Percentiles rank a stretch among this genome's conserved stretches.
These are phyloP conservation scores for Bullera alba DNA, from an alignment of 768 basidiomycete genomes.

Conservation along the genomic window DNA sequence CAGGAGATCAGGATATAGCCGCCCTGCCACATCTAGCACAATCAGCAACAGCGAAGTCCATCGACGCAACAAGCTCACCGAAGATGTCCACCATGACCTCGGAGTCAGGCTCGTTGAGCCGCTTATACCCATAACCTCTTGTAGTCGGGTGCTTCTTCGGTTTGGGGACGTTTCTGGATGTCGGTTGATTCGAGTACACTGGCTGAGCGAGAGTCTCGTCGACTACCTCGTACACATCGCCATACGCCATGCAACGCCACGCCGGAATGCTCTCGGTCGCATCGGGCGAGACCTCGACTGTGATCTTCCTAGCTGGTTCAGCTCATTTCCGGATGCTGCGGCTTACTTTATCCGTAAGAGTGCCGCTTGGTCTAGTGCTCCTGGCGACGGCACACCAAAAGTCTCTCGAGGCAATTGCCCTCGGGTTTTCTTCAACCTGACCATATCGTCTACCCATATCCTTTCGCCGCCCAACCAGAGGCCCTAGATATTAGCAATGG, in stretches of 20 bases:
- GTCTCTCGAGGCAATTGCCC: conserved; percentile 15
- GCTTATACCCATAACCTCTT: conserved; percentile 21
- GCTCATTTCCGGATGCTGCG: not conserved
- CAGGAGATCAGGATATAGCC: conserved; percentile 29
- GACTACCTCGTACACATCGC: conserved; percentile 33
- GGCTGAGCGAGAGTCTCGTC: not conserved
- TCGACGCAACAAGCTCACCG: conserved; percentile 14
- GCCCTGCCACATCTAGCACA: conserved; percentile 34
- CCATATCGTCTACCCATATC: conserved; percentile 78
- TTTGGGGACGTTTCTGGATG: not conserved
- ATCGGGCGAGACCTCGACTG: conserved; percentile 18
- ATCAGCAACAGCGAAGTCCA: not conserved
- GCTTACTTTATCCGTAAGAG: conserved; percentile 36
- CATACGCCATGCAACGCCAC: conserved; percentile 28
- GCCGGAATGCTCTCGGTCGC: not conserved
- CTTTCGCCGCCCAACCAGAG: conserved; percentile 88
- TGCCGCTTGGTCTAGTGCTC: conserved; percentile 19
- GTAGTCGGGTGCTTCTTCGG: conserved; percentile 12
- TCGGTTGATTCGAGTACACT: not conserved
- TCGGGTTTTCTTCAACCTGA: conserved; percentile 53
- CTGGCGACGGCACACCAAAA: conserved; percentile 15
- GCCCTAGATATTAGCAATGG: conserved; percentile 24
- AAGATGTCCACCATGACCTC: conserved; percentile 38
- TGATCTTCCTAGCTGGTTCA: conserved; percentile 10
- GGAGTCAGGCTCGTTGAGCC: conserved; percentile 21